Evolutionary conservation across 495 filamentous ascomycete species (phyloP).

Genomic region (Lophiotrema nucula): DNA sequence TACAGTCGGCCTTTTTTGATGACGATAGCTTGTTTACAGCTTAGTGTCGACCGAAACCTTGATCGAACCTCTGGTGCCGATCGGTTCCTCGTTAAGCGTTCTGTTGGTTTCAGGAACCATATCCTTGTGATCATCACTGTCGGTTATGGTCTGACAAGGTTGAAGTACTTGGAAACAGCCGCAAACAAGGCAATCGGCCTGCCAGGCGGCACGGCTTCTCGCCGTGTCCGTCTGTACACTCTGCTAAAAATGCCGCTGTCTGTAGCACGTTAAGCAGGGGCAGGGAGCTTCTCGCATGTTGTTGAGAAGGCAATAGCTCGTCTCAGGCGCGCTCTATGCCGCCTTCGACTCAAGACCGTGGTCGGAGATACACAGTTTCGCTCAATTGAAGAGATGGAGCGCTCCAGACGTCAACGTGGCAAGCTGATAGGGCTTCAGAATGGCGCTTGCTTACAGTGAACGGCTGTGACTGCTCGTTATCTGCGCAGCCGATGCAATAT

Average conservation of each 20-base stretch:
- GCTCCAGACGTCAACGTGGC: constrained; percentile 8
- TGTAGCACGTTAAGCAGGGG: neutral
- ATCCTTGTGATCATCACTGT: constrained; percentile 9
- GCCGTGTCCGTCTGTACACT: no score
- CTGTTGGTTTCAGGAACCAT: neutral
- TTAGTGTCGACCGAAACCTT: no score
- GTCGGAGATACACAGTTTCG: neutral
- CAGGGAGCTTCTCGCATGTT: no score
- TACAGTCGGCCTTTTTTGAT: no score
- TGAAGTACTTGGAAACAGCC: no score
- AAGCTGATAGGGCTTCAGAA: neutral
- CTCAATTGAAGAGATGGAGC: neutral
- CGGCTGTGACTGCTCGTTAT: neutral
- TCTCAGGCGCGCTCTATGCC: constrained; percentile 6
- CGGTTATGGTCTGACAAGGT: no score
- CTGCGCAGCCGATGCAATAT: constrained; percentile 10
- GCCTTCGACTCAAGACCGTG: neutral
- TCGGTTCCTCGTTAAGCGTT: neutral
- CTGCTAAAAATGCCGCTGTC: no score
- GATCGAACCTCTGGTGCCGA: constrained; percentile 5
- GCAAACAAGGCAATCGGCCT: no score
- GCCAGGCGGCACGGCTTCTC: no score
- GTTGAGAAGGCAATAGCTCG: neutral
- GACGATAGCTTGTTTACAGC: no score
- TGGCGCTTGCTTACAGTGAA: neutral